Evolutionary conservation across 305 asterid species (phyloP).

Genomic region (Nicotiana rustica): DNA sequence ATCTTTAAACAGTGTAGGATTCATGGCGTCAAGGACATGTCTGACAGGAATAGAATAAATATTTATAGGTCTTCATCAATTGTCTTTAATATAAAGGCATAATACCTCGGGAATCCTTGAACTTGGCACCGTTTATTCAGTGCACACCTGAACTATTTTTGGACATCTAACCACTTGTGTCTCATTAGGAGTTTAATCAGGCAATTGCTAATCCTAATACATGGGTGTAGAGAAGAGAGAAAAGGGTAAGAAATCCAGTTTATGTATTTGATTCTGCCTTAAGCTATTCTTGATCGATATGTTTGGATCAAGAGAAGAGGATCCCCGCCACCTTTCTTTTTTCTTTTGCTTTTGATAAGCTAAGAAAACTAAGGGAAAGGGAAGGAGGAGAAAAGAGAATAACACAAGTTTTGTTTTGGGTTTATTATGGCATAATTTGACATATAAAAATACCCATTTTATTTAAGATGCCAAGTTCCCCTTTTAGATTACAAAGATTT

Average conservation of each 20-base stretch:
- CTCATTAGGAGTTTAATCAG: background rate
- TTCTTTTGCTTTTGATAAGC: background rate
- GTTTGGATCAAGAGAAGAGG: background rate
- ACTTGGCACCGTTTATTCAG: no score
- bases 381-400: background rate
- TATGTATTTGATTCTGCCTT: background rate
- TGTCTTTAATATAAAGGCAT: background rate
- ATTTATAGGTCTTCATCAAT: background rate
- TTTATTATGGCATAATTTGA: background rate
- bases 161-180: background rate
- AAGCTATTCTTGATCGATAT: background rate
- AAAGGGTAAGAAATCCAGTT: background rate
- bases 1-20: slow-evolving; percentile 2
- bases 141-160: no score
- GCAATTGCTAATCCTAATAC: background rate
- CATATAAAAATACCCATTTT: background rate
- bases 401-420: background rate
- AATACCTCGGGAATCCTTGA: no score
- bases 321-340: background rate
- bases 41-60: background rate
- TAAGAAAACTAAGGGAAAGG: background rate
- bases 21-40: background rate
- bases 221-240: background rate
- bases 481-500: background rate
- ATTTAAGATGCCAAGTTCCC: background rate